Evolutionary conservation across 768 basidiomycete genomes (phyloP).

Genomic region (Mycena indigotica): DNA sequence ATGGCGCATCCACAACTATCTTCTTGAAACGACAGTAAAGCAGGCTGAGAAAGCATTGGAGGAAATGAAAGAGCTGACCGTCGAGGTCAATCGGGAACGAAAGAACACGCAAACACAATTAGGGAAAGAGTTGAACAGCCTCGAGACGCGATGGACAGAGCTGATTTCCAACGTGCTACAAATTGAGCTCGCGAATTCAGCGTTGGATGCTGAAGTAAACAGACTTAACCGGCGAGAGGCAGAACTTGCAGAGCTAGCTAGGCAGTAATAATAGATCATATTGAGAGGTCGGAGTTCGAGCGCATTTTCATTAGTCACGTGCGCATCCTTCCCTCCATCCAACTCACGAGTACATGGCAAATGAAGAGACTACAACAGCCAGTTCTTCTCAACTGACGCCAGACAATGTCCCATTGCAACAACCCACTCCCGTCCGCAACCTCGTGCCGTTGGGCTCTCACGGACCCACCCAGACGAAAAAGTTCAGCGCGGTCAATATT

Average conservation of each 20-base stretch:
- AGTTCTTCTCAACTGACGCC: conserved; percentile 46
- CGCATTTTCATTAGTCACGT: background rate
- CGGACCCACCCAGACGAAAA: conserved; percentile 66
- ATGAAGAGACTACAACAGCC: conserved; percentile 53
- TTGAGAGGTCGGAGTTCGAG: background rate
- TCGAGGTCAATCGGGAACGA: conserved; percentile 84
- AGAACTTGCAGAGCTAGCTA: conserved; percentile 44
- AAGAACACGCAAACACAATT: conserved; percentile 85
- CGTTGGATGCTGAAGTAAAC: conserved; percentile 80
- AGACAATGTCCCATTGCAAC: conserved; percentile 14
- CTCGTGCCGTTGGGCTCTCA: conserved; percentile 49
- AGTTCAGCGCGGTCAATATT: conserved; percentile 87
- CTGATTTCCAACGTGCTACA: conserved; percentile 88
- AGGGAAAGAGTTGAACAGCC: conserved; percentile 74
- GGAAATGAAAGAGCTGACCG: conserved; percentile 74
- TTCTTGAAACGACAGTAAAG: conserved; percentile 76
- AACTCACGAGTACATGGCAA: conserved; percentile 64
- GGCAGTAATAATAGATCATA: background rate
- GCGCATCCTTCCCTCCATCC: background rate
- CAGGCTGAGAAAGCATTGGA: conserved; percentile 74
- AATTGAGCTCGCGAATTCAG: conserved; percentile 93
- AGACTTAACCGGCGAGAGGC: conserved; percentile 59
- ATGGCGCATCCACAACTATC: conserved; percentile 90
- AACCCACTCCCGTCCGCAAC: conserved; percentile 37
- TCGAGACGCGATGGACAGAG: conserved; percentile 93